Conservation (phyloP, 2,329 filamentous ascomycete genomes). For the Monosporascus sp. region DNA sequence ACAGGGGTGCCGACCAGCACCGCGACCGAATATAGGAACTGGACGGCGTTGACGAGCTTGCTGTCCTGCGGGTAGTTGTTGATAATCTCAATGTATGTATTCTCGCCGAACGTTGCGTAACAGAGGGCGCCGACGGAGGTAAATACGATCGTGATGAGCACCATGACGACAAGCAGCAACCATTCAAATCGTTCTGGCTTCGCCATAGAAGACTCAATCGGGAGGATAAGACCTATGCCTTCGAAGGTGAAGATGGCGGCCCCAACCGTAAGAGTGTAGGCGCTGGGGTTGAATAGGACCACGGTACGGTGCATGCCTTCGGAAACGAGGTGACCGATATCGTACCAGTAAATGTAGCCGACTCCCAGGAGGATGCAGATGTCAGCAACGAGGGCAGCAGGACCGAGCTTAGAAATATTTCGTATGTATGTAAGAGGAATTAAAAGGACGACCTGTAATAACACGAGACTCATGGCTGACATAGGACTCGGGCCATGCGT, state of each 20-base stretch:
- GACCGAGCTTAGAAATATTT: slow-evolving; percentile 69
- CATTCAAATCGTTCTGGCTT: slow-evolving; percentile 61
- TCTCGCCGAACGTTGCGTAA: slow-evolving; percentile 66
- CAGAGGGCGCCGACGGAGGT: slow-evolving; percentile 67
- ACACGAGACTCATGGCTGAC: slow-evolving; percentile 55
- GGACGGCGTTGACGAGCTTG: slow-evolving; percentile 68
- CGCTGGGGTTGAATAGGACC: slow-evolving; percentile 62
- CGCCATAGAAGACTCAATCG: slow-evolving; percentile 71
- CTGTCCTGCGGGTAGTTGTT: slow-evolving; percentile 68
- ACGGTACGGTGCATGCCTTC: slow-evolving; percentile 56
- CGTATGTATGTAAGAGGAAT: slow-evolving; percentile 65
- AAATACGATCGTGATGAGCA: slow-evolving; percentile 67
- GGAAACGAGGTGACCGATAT: slow-evolving; percentile 50
- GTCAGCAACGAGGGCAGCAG: slow-evolving; percentile 63
- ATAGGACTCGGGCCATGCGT: slow-evolving; percentile 42
- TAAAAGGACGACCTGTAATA: slow-evolving; percentile 58
- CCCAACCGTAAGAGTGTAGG: slow-evolving; percentile 66
- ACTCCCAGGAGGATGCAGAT: slow-evolving; percentile 67
- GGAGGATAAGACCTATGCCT: slow-evolving; percentile 70
- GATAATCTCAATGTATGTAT: slow-evolving; percentile 68
- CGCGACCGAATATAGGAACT: slow-evolving; percentile 68
- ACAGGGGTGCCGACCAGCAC: slow-evolving; percentile 70
- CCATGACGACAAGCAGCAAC: slow-evolving; percentile 64
- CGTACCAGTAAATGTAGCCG: slow-evolving; percentile 68
- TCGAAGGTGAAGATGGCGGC: slow-evolving; percentile 75